phyloP scores from a whole-genome alignment of 805 yeast genomes.

The Kuraishia capsulata region DNA sequence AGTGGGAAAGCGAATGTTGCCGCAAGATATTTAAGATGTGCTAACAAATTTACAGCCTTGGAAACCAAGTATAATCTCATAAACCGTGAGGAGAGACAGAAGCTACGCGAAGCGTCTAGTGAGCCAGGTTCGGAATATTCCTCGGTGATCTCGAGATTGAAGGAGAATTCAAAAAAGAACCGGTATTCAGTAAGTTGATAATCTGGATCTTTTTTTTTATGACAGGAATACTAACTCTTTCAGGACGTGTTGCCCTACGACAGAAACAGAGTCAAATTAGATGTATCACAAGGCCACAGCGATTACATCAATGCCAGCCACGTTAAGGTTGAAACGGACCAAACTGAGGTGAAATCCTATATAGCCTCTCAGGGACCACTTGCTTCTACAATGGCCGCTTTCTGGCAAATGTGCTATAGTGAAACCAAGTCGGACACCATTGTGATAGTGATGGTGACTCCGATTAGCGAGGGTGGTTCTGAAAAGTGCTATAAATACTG shows the following conservation, averaged over 20 bases:
- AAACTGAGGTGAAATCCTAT: conserved; percentile 21
- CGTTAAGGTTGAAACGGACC: conserved; percentile 10
- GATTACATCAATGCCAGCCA: conserved; percentile 28
- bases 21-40: background rate
- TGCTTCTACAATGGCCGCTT: conserved; percentile 27
- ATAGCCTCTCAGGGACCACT: conserved; percentile 68
- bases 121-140: background rate
- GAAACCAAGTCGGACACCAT: conserved; percentile 19
- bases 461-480: conserved; percentile 34
- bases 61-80: background rate
- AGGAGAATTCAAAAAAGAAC: too few relatives aligned
- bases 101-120: background rate
- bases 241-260: conserved; percentile 4
- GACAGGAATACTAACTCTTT: background rate
- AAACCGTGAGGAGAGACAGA: background rate
- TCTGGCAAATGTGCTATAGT: conserved; percentile 33
- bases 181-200: background rate
- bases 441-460: conserved; percentile 66
- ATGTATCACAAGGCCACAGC: background rate
- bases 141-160: too few relatives aligned
- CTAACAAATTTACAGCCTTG: background rate
- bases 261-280: background rate
- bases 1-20: background rate
- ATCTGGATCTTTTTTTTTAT: too few relatives aligned
- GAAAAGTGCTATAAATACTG: conserved; percentile 34